Conservation (phyloP, 345 rosid species). For the Salix viminalis region DNA sequence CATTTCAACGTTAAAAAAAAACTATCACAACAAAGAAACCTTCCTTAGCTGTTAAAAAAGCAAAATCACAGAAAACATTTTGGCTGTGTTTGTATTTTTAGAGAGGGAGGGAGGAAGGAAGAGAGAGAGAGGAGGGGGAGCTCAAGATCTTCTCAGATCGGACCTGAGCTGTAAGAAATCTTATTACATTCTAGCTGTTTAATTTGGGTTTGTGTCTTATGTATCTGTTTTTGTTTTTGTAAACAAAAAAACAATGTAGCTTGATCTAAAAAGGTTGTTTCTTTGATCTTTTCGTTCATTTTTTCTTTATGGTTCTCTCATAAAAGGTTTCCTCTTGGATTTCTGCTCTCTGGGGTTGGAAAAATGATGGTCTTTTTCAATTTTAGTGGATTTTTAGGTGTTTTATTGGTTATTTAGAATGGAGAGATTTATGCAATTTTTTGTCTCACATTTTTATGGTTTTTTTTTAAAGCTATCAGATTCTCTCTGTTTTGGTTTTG, state of each 20-base stretch:
- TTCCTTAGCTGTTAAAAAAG: conserved; percentile 15
- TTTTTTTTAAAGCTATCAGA: neutral
- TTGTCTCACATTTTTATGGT: neutral
- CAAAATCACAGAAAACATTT: conserved; percentile 16
- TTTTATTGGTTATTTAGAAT: neutral
- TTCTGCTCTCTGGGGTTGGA: neutral
- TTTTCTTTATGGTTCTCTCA: neutral
- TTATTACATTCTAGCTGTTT: conserved; percentile 14
- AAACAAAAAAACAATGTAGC: conserved; percentile 11
- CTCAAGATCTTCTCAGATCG: conserved; percentile 53
- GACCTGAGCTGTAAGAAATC: conserved; percentile 32
- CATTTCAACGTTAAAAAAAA: conserved; percentile 15
- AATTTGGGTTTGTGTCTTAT: neutral
- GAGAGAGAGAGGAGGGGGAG: conserved; percentile 14
- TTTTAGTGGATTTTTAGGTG: neutral
- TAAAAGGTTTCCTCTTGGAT: neutral
- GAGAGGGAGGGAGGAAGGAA: conserved; percentile 29
- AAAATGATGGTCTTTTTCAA: neutral
- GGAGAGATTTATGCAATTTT: neutral
- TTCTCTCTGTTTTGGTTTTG: neutral
- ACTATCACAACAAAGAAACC: conserved; percentile 18
- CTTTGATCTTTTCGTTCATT: conserved; percentile 3
- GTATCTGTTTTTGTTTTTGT: neutral
- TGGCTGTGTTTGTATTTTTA: conserved; percentile 10
- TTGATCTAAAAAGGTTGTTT: conserved; percentile 24